Percentiles rank a stretch among this genome's conserved stretches.
These are phyloP conservation scores for Myochromella boudieri DNA, from an alignment of 768 basidiomycete genomes.

Conservation along the genomic window DNA sequence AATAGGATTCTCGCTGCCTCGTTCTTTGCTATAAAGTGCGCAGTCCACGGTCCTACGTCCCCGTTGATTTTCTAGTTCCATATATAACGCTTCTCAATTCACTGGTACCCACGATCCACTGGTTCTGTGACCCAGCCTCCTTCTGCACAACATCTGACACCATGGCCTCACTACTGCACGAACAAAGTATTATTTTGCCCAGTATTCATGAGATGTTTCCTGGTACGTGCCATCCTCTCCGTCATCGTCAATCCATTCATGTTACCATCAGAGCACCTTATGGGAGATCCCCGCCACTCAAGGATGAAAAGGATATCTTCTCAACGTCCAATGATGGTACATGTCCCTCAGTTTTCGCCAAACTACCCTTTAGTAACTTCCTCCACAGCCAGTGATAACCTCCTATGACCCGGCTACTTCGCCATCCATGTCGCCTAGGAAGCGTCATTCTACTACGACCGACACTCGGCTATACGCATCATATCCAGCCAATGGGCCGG, in stretches of 20 bases:
- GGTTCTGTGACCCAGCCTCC: neutral
- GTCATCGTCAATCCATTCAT: neutral
- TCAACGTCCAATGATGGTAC: constrained; percentile 1
- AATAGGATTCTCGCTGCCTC: constrained; percentile 7
- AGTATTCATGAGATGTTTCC: constrained; percentile 59
- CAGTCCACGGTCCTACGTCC: neutral
- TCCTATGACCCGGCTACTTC: neutral
- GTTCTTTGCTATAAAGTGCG: neutral
- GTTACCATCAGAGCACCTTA: constrained; percentile 10
- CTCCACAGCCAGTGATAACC: neutral
- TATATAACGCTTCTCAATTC: constrained; percentile 3
- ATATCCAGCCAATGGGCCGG: neutral
- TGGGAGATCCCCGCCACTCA: constrained; percentile 14
- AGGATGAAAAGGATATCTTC: neutral
- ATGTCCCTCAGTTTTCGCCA: neutral
- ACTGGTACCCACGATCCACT: neutral
- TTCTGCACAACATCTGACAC: neutral
- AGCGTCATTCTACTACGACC: constrained; percentile 14
- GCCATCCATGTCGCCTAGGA: neutral
- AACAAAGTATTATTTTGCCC: constrained; percentile 34
- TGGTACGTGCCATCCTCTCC: constrained; percentile 27
- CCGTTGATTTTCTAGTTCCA: neutral
- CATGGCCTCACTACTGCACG: constrained; percentile 8
- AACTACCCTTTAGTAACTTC: neutral
- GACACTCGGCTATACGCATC: constrained; percentile 6